Conservation (phyloP, 2,329 filamentous ascomycete genomes). For the Colletotrichum lupini region DNA sequence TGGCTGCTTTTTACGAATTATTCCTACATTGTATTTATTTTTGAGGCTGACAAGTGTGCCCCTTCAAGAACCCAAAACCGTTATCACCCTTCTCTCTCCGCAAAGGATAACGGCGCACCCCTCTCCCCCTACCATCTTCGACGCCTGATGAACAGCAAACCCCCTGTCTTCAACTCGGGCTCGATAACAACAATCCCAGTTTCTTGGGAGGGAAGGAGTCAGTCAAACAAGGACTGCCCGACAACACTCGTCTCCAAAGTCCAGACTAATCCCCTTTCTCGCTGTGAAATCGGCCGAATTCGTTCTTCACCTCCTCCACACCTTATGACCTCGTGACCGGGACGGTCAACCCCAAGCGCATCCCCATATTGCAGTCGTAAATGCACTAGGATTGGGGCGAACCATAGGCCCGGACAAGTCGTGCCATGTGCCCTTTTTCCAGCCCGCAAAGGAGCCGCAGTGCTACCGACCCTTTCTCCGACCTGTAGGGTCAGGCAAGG, state of each 20-base stretch:
- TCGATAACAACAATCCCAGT: neutral
- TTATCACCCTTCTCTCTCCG: neutral
- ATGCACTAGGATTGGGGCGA: neutral
- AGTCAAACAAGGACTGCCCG: neutral
- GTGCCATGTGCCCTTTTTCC: neutral
- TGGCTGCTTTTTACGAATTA: neutral
- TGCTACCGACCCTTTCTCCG: constrained; percentile 30
- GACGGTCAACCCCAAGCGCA: constrained; percentile 9
- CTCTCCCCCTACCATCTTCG: neutral
- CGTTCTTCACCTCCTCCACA: neutral
- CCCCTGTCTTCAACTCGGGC: constrained; percentile 1
- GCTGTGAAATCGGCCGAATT: constrained; percentile 27
- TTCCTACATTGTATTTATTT: neutral
- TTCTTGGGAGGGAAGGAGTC: neutral
- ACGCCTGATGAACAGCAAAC: neutral
- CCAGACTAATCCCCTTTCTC: neutral
- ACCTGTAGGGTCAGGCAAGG: neutral
- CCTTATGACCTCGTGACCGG: neutral
- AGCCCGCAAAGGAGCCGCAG: constrained; percentile 28
- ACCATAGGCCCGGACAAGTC: constrained; percentile 1
- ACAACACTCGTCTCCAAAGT: neutral
- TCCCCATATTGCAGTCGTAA: neutral
- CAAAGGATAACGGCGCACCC: neutral
- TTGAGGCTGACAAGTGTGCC: constrained; percentile 2
- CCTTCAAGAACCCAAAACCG: neutral